These are phyloP conservation scores for Glaciozyma antarctica DNA, from an alignment of 768 basidiomycete genomes.

Conservation along the genomic window DNA sequence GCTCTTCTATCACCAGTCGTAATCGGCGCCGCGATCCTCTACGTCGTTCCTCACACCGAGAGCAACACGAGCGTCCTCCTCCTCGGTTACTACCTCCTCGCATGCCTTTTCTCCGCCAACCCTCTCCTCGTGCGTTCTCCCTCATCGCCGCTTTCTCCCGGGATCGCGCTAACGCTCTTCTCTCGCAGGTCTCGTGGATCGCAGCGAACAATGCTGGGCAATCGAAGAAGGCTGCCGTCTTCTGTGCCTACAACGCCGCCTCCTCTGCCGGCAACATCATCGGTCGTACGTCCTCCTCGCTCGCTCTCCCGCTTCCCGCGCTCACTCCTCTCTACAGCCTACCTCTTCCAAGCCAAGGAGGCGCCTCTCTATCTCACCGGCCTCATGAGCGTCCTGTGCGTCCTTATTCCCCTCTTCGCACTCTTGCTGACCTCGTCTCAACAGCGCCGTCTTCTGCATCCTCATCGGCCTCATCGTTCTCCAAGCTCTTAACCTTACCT, in stretches of 20 bases:
- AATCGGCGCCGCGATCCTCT: slow-evolving; percentile 35
- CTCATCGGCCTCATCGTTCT: slow-evolving; percentile 30
- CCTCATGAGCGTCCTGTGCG: background rate
- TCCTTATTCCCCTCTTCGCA: background rate
- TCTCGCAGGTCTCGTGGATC: slow-evolving; percentile 8
- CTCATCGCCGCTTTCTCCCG: too few relatives aligned
- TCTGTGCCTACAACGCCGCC: background rate
- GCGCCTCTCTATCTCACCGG: slow-evolving; percentile 2
- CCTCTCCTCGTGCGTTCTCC: slow-evolving; percentile 1
- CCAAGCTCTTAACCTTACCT: slow-evolving; percentile 31
- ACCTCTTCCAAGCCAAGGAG: slow-evolving; percentile 1
- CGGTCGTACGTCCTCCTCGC: background rate
- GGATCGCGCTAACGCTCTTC: background rate
- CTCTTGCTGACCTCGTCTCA: background rate
- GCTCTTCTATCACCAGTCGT: slow-evolving; percentile 16
- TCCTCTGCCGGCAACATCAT: slow-evolving; percentile 3
- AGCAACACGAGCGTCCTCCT: slow-evolving; percentile 33
- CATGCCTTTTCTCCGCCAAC: slow-evolving; percentile 3
- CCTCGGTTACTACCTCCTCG: slow-evolving; percentile 35
- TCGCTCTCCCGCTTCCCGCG: background rate
- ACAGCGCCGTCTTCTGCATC: slow-evolving; percentile 30
- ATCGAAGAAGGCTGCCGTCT: slow-evolving; percentile 1
- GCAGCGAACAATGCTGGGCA: slow-evolving; percentile 5
- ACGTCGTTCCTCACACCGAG: slow-evolving; percentile 21
- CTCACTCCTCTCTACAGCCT: slow-evolving; percentile 1